A percentile compares a stretch with the other conserved stretches of the same genome.
Conservation (phyloP, 352 stramenopile genomes). For the Phytophthora multivora region DNA sequence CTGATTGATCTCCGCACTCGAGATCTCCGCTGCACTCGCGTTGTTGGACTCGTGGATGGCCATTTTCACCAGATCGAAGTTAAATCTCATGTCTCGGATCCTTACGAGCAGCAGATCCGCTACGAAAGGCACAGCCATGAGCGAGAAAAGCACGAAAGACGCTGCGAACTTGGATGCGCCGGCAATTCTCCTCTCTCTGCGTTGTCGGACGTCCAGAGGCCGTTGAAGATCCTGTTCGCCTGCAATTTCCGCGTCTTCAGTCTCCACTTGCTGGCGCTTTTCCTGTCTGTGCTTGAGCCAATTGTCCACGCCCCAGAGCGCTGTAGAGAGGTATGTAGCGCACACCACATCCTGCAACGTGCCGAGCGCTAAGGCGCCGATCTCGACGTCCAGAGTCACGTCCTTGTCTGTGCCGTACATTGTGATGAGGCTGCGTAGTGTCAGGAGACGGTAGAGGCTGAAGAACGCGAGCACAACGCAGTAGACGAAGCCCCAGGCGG, state of each 20-base stretch:
- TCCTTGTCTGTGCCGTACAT: conserved; percentile 31
- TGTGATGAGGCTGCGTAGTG: conserved; percentile 27
- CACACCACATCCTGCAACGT: conserved; percentile 37
- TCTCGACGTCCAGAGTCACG: conserved; percentile 20
- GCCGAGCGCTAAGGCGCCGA: conserved; percentile 18
- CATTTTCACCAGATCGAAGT: conserved; percentile 40
- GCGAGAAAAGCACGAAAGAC: conserved; percentile 22
- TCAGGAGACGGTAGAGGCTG: conserved; percentile 23
- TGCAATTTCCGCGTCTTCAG: background rate
- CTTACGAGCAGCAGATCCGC: conserved; percentile 36
- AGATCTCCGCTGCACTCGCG: conserved; percentile 27
- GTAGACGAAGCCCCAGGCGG: conserved; percentile 48
- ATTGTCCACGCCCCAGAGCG: conserved; percentile 29
- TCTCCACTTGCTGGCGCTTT: background rate
- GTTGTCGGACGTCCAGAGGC: conserved; percentile 2
- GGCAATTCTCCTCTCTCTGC: background rate
- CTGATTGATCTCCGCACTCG: conserved; percentile 19
- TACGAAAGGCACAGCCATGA: conserved; percentile 33
- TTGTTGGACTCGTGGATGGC: conserved; percentile 37
- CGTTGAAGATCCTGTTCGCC: background rate
- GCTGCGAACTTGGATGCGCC: background rate
- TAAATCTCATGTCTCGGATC: conserved; percentile 38
- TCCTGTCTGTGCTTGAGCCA: conserved; percentile 2
- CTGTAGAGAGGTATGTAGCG: conserved; percentile 28
- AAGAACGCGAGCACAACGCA: conserved; percentile 38